Evolutionary conservation across 106 monocot genomes (phyloP), one percentile per base, ranked within the genome.

Genomic region (Dioscorea zingiberensis): DNA sequence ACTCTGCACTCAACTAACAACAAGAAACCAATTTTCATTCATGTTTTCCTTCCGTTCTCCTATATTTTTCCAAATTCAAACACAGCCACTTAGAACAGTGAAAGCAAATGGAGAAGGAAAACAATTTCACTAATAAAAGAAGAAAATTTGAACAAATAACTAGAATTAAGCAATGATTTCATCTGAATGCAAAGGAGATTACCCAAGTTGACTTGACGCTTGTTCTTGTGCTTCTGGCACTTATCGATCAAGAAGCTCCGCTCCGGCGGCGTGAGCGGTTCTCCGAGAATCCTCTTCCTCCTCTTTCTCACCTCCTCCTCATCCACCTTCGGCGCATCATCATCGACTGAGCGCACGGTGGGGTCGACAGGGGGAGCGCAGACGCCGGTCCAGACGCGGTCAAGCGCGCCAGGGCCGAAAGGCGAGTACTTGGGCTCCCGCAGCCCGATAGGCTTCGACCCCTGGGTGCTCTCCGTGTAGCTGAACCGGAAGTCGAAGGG

Each of bases 361-460:
- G 92, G 84, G 58, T 92, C 97, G 15, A 92, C 82, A 15, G 84
- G 81, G 4, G 95, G 97, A 10, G 97, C 97, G 27, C 73, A 79
- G 7, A 83, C 19, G 4, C 97, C 97, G 0, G 88, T 98, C 97
- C 97, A 98, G 0, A 64, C 17, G 28, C 97, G 73, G 55, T 91
- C 88, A 21, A 92, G 17, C 54, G 86, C 65, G 2, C 84, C 84
- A 0, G 97, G 97, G 0, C 97, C 97, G 30, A 98, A 98, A 0
- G 97, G 97, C 15, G 88, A 88, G 76, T 88, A 98, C 73, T 82
- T 92, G 51, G 97, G 92, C 62, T 91, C 97, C 23, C 97, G 97
- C 27, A 86, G 64, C 2, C 90, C 90, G 58, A 90, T 83, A 24
- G 86, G 90, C 80, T 78, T 83, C 47, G 69, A 72, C 15, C 15